Percentiles rank a stretch among this genome's conserved stretches.
phyloP scores from a whole-genome alignment of 2,329 filamentous ascomycete species.

The Sporothrix protearum region DNA sequence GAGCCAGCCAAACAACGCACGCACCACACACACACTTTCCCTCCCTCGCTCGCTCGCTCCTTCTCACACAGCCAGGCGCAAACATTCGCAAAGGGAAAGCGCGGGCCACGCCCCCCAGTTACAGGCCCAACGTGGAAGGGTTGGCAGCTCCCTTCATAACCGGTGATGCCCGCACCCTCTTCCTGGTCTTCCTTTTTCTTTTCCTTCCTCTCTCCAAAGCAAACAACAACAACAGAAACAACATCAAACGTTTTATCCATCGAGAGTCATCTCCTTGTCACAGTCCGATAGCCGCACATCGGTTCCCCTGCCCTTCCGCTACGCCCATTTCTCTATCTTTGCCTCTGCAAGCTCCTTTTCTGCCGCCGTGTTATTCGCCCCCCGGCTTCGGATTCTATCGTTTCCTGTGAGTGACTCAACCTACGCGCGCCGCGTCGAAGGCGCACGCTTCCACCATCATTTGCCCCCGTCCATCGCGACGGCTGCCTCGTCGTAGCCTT shows the following conservation, averaged over 20 bases:
- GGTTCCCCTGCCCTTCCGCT: constrained; percentile 44
- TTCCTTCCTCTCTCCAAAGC: constrained; percentile 38
- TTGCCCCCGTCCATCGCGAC: constrained; percentile 31
- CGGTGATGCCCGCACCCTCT: constrained; percentile 32
- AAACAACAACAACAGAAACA: constrained; percentile 47
- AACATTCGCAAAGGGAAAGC: constrained; percentile 18
- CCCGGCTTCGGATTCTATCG: constrained; percentile 35
- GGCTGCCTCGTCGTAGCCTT: background rate
- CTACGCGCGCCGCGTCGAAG: constrained; percentile 24
- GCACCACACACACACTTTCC: constrained; percentile 11
- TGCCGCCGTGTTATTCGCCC: constrained; percentile 20
- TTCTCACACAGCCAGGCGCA: constrained; percentile 6
- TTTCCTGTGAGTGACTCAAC: constrained; percentile 38
- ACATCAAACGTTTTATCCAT: constrained; percentile 43
- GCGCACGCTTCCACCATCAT: constrained; percentile 34
- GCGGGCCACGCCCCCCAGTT: constrained; percentile 17
- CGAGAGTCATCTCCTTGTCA: constrained; percentile 57
- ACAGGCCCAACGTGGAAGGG: background rate
- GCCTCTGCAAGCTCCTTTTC: constrained; percentile 29
- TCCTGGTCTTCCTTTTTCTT: constrained; percentile 33
- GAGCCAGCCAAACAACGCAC: constrained; percentile 13
- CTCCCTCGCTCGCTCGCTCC: background rate
- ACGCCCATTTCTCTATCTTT: constrained; percentile 30
- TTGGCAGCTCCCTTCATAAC: constrained; percentile 30
- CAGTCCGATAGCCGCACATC: constrained; percentile 57